phyloP scores from a whole-genome alignment of 1,284 basidiomycete genomes.

The Trichosporon sp. region DNA sequence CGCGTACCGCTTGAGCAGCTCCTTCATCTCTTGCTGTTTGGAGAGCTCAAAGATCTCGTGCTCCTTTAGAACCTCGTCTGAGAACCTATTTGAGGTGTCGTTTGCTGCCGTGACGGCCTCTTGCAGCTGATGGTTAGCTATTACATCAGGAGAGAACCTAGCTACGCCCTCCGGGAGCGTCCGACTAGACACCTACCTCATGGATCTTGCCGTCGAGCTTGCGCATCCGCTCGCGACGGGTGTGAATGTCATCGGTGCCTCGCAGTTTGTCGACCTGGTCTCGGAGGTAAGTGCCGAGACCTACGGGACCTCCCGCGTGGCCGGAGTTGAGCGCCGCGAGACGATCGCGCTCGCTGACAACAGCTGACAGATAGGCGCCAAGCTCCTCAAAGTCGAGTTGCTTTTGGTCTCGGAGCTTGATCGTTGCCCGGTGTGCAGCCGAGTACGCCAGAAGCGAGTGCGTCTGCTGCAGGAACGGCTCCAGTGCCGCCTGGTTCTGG shows the following conservation, averaged over 20 bases:
- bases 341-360: constrained; percentile 86
- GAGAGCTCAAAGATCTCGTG: constrained; percentile 81
- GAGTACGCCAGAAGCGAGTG: constrained; percentile 86
- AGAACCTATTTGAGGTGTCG: constrained; percentile 92
- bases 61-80: constrained; percentile 85
- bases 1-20: constrained; percentile 78
- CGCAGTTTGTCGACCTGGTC: constrained; percentile 86
- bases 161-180: not conserved
- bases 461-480: constrained; percentile 80
- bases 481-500: constrained; percentile 76
- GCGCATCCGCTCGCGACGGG: constrained; percentile 76
- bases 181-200: constrained; percentile 59
- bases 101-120: constrained; percentile 92
- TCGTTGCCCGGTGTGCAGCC: constrained; percentile 78
- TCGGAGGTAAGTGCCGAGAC: constrained; percentile 85
- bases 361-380: constrained; percentile 85
- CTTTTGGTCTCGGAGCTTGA: constrained; percentile 94
- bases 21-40: constrained; percentile 93
- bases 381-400: constrained; percentile 98
- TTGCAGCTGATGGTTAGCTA: constrained; percentile 61
- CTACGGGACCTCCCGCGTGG: constrained; percentile 52
- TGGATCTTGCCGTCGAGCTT: constrained; percentile 90
- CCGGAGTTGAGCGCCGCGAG: constrained; percentile 71
- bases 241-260: constrained; percentile 88
- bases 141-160: constrained; percentile 1